Percentiles rank a stretch among this genome's conserved stretches.
These are phyloP conservation scores for Coemansia sp. DNA, from an alignment of 192 early-diverging fungal genomes.

Conservation along the genomic window DNA sequence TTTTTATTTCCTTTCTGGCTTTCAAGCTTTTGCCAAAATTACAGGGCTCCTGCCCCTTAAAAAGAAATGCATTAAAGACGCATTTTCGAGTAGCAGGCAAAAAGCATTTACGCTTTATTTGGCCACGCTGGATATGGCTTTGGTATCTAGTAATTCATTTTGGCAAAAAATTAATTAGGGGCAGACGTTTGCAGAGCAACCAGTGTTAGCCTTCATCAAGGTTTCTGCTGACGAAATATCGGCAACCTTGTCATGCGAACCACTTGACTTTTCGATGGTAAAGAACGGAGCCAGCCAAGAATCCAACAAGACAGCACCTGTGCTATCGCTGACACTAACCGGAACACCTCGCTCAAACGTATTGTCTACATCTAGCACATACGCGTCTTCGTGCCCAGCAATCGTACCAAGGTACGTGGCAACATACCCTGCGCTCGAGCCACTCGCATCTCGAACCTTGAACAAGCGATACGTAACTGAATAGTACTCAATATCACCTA, in stretches of 20 bases:
- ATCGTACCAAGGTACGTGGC: slow-evolving; percentile 19
- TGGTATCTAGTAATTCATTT: no score
- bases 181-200: neutral
- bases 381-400: slow-evolving; percentile 15
- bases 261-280: neutral
- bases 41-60: no score
- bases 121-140: no score
- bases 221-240: neutral
- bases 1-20: no score
- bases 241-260: neutral
- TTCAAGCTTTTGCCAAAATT: no score
- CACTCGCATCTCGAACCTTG: slow-evolving; percentile 14
- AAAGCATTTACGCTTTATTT: no score
- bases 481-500: slow-evolving; percentile 34
- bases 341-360: slow-evolving; percentile 2
- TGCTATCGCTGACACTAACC: neutral
- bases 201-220: neutral
- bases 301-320: slow-evolving; percentile 5
- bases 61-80: no score
- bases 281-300: slow-evolving; percentile 21
- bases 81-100: no score
- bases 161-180: neutral
- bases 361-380: slow-evolving; percentile 20
- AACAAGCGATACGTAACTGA: slow-evolving; percentile 49
- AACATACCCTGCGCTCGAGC: neutral